phyloP scores from a whole-genome alignment of 2,329 filamentous ascomycete species.

The Penicillium frequentans region DNA sequence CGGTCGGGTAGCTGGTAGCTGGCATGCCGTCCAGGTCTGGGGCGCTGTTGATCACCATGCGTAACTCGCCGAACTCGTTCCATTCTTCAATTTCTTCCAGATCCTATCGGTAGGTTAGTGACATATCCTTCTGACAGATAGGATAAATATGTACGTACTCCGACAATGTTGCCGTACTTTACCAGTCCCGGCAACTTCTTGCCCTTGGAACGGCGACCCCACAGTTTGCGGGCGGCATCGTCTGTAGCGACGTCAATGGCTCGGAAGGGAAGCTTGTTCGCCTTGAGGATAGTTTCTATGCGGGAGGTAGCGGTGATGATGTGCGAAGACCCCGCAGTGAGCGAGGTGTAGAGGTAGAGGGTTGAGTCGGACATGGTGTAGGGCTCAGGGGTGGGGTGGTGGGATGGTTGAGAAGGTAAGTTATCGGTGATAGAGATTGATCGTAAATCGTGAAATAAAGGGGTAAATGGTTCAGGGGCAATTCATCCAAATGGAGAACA shows the following conservation, averaged over 20 bases:
- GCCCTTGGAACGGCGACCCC: constrained; percentile 79
- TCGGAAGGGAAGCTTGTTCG: constrained; percentile 91
- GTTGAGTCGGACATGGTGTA: constrained; percentile 52
- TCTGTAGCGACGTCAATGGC: constrained; percentile 90
- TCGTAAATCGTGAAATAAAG: neutral
- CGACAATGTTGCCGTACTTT: constrained; percentile 80
- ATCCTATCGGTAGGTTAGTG: constrained; percentile 59
- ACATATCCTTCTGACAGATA: neutral
- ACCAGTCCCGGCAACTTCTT: constrained; percentile 87
- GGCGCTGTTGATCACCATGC: constrained; percentile 68
- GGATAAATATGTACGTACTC: constrained; percentile 57
- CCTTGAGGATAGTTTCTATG: constrained; percentile 92
- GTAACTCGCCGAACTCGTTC: constrained; percentile 97
- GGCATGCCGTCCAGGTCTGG: constrained; percentile 35
- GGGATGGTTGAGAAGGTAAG: neutral
- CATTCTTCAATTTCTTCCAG: constrained; percentile 94
- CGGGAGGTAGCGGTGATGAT: constrained; percentile 95
- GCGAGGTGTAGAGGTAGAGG: constrained; percentile 93
- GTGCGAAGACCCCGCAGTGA: constrained; percentile 92
- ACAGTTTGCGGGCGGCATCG: constrained; percentile 82
- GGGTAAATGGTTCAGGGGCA: neutral
- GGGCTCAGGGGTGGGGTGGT: constrained; percentile 3
- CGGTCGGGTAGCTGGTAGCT: constrained; percentile 27
- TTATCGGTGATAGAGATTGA: neutral
- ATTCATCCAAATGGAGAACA: neutral